phyloP scores from a whole-genome alignment of 2,329 filamentous ascomycete genomes.

The Pseudogymnoascus pannorum region DNA sequence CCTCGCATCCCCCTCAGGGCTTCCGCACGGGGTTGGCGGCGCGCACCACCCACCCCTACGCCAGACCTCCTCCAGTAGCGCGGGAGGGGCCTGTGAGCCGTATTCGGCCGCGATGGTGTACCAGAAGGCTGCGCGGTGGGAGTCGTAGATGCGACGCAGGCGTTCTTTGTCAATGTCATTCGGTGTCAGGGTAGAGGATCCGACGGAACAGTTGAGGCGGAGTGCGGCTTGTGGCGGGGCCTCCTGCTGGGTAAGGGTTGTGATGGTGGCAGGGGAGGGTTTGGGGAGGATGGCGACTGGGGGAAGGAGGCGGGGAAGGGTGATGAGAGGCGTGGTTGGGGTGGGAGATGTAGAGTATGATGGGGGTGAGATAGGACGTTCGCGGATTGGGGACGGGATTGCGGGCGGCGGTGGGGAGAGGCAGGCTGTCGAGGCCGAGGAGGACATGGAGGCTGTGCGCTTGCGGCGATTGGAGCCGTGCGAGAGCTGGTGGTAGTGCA shows the following conservation, averaged over 20 bases:
- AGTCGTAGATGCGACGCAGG: slow-evolving; percentile 62
- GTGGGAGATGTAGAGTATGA: slow-evolving; percentile 21
- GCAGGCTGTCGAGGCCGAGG: slow-evolving; percentile 42
- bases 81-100: slow-evolving; percentile 53
- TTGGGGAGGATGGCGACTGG: slow-evolving; percentile 60
- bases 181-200: slow-evolving; percentile 33
- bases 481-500: slow-evolving; percentile 81
- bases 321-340: slow-evolving; percentile 33
- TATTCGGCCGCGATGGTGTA: slow-evolving; percentile 64
- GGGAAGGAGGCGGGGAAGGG: slow-evolving; percentile 24
- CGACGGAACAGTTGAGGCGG: slow-evolving; percentile 52
- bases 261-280: slow-evolving; percentile 38
- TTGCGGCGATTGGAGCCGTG: slow-evolving; percentile 76
- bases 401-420: slow-evolving; percentile 39
- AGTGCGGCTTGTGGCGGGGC: slow-evolving; percentile 31
- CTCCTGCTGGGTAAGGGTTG: slow-evolving; percentile 35
- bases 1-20: slow-evolving; percentile 22
- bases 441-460: slow-evolving; percentile 63
- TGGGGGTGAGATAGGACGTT: slow-evolving; percentile 28
- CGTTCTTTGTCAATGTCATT: slow-evolving; percentile 52
- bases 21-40: slow-evolving; percentile 29
- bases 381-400: slow-evolving; percentile 43
- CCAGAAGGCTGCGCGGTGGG: slow-evolving; percentile 68
- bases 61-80: slow-evolving; percentile 64
- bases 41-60: slow-evolving; percentile 30